phyloP scores from a whole-genome alignment of 140 eudicot species.

The Stevia rebaudiana region DNA sequence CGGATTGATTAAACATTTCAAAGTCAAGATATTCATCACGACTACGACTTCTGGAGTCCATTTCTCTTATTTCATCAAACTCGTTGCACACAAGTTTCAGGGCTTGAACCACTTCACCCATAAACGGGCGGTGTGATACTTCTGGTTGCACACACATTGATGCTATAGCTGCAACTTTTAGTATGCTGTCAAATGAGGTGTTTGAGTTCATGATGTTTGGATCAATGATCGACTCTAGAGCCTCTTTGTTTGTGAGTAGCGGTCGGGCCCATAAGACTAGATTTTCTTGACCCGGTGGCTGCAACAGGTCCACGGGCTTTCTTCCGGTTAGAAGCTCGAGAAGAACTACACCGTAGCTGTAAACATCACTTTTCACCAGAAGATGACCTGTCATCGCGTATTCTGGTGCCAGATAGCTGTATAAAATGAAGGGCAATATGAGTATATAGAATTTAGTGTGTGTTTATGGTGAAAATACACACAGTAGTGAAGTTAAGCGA shows the following conservation, averaged over 20 bases:
- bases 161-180: constrained; percentile 86
- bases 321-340: constrained; percentile 92
- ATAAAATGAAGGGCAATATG: not conserved
- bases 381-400: constrained; percentile 99
- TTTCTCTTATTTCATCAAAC: constrained; percentile 59
- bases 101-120: constrained; percentile 99
- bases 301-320: constrained; percentile 84
- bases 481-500: not conserved
- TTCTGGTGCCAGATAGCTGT: constrained; percentile 93
- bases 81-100: constrained; percentile 79
- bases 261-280: constrained; percentile 94
- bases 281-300: constrained; percentile 96
- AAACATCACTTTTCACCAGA: constrained; percentile 90
- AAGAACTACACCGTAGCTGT: constrained; percentile 97
- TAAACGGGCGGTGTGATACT: constrained; percentile 91
- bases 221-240: constrained; percentile 55
- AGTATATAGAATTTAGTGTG: not conserved
- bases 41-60: constrained; percentile 28
- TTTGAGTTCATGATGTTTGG: constrained; percentile 34
- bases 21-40: constrained; percentile 36
- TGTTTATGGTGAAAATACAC: not conserved
- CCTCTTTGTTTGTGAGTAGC: constrained; percentile 58
- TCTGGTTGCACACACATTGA: constrained; percentile 99
- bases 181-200: constrained; percentile 53
- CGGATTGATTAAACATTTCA: constrained; percentile 35